These are phyloP conservation scores for Phytophthora lateralis DNA, from an alignment of 352 stramenopile genomes.

Conservation along the genomic window DNA sequence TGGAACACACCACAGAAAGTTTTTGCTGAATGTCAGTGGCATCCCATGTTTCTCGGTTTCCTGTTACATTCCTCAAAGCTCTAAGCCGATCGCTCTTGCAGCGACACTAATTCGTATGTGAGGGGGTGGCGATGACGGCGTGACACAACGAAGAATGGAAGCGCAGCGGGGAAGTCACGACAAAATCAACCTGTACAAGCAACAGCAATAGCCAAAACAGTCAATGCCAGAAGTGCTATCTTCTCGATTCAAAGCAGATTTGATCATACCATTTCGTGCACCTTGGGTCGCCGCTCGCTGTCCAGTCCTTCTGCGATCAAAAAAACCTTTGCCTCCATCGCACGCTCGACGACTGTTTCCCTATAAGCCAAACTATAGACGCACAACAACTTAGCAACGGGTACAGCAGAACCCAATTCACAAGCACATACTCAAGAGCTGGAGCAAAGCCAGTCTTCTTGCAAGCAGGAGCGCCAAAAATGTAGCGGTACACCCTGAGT, in stretches of 20 bases:
- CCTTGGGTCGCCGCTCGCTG: slow-evolving; percentile 40
- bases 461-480: slow-evolving; percentile 61
- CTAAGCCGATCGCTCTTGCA: not conserved
- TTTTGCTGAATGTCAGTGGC: slow-evolving; percentile 16
- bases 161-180: slow-evolving; percentile 54
- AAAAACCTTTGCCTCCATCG: slow-evolving; percentile 58
- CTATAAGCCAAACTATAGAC: slow-evolving; percentile 52
- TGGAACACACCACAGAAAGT: slow-evolving; percentile 3
- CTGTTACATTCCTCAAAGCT: not conserved
- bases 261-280: slow-evolving; percentile 59
- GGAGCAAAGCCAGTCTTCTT: slow-evolving; percentile 76
- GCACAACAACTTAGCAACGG: slow-evolving; percentile 2
- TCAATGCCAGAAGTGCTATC: not conserved
- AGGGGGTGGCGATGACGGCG: slow-evolving; percentile 37
- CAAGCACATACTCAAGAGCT: slow-evolving; percentile 56
- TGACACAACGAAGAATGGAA: slow-evolving; percentile 70
- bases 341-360: slow-evolving; percentile 59
- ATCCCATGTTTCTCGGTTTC: slow-evolving; percentile 13
- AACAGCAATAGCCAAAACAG: slow-evolving; percentile 9
- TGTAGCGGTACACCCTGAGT: slow-evolving; percentile 76
- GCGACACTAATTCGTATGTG: slow-evolving; percentile 16
- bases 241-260: not conserved
- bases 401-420: not conserved
- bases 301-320: slow-evolving; percentile 49
- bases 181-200: slow-evolving; percentile 67